phyloP scores from a whole-genome alignment of 306 rosid species.

The Quercus berberidifolia region DNA sequence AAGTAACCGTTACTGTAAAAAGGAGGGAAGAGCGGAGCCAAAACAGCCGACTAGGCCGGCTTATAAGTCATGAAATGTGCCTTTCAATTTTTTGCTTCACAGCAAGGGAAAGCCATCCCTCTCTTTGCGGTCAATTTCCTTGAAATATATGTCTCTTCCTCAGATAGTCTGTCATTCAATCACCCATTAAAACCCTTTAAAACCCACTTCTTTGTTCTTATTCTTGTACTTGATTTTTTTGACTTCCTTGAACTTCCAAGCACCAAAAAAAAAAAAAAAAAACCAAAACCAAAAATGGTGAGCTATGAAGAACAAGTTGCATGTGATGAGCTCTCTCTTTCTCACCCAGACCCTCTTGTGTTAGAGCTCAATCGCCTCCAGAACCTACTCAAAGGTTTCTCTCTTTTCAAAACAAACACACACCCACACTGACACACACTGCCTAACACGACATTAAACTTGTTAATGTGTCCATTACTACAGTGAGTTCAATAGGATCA shows the following conservation, averaged over 20 bases:
- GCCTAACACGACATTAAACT: background rate
- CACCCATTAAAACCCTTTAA: background rate
- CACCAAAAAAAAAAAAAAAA: background rate
- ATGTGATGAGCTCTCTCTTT: constrained; percentile 47
- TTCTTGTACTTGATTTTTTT: constrained; percentile 3
- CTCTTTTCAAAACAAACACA: background rate
- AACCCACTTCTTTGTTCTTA: constrained; percentile 14
- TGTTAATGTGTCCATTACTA: background rate
- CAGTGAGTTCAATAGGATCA: background rate
- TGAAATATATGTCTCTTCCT: constrained; percentile 31
- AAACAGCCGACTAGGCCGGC: constrained; percentile 56
- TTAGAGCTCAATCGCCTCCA: constrained; percentile 73
- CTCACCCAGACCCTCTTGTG: constrained; percentile 51
- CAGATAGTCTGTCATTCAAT: constrained; percentile 18
- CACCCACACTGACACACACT: background rate
- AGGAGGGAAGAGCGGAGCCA: constrained; percentile 29
- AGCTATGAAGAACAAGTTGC: constrained; percentile 45
- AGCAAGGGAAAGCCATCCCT: constrained; percentile 40
- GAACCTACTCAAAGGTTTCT: constrained; percentile 65
- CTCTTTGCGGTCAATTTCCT: constrained; percentile 64
- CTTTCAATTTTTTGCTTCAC: constrained; percentile 41
- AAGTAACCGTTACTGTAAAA: constrained; percentile 40
- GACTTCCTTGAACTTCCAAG: constrained; percentile 7
- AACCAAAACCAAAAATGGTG: constrained; percentile 39
- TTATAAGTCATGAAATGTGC: constrained; percentile 10